Percentiles rank a stretch among this genome's conserved stretches.
phyloP scores from a whole-genome alignment of 2,329 filamentous ascomycete species.

The Fusarium sarcochroum region DNA sequence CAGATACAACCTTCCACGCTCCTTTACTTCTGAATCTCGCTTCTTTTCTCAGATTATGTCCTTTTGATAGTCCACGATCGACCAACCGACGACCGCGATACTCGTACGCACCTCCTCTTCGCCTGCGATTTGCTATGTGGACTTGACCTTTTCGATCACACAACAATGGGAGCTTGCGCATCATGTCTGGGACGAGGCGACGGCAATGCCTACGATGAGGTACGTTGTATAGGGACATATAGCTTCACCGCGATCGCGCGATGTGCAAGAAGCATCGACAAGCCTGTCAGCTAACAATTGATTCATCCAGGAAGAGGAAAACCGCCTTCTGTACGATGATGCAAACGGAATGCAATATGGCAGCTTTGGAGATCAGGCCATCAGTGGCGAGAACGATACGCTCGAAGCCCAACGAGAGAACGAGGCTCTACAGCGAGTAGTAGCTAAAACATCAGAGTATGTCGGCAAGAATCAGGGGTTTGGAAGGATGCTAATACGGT shows the following conservation, averaged over 20 bases:
- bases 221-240: constrained; percentile 48
- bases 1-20: constrained; percentile 37
- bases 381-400: constrained; percentile 70
- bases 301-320: constrained; percentile 67
- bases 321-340: constrained; percentile 73
- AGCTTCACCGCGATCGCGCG: neutral
- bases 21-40: constrained; percentile 15
- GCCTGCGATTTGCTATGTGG: constrained; percentile 42
- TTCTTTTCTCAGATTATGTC: constrained; percentile 11
- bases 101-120: constrained; percentile 5
- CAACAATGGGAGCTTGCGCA: constrained; percentile 71
- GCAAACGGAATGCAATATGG: constrained; percentile 72
- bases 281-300: constrained; percentile 17
- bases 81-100: constrained; percentile 10
- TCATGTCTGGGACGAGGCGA: constrained; percentile 70
- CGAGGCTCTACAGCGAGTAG: constrained; percentile 74
- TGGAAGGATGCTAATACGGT: constrained; percentile 21
- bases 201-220: constrained; percentile 69
- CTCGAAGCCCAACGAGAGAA: constrained; percentile 74
- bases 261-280: neutral
- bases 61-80: constrained; percentile 4
- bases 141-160: constrained; percentile 32
- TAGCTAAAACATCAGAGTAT: constrained; percentile 75
- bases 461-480: constrained; percentile 35
- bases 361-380: constrained; percentile 70